Base-by-base conservation (phyloP, 1,284 basidiomycete species). In the Cutaneotrichosporon dermatis region DNA sequence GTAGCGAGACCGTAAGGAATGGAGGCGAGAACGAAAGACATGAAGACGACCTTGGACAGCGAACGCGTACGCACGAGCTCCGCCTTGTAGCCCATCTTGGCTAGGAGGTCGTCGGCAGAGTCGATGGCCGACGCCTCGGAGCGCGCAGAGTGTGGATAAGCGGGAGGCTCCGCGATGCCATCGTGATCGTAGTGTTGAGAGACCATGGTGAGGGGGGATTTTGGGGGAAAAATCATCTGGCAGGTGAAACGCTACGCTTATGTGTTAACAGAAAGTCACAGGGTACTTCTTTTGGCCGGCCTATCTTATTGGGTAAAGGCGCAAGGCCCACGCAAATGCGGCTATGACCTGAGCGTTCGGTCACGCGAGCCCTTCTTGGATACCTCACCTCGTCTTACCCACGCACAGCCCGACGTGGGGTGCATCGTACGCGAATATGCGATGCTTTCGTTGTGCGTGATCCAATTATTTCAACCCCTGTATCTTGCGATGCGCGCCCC, bases 1-100 rank as follows among this genome's bases (percentile, higher is more conserved):
- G 71, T 73, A 4, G 64, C 58, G 25, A 70, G 60, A 58, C 71
- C 71, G 48, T 67, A 73, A 3, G 71, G 71, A 33, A 73, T 67
- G 3, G 70, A 71, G 46, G 62, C 64, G 40, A 73, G 63, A 15
- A 73, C 66, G 41, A 73, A 66, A 11, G 65, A 72, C 71, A 73
- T 73, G 59, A 64, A 64, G 41, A 55, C 62, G 46, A 61, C 62
- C 13, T 60, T 54, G 25, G 61, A 51, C 2, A 59, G 60, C 25
- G 61, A 64, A 35, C 62, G 59, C 2, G 51, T 42, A 46, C 62
- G 62, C 1, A 57, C 51, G 40, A 64, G 59, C 59, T 64, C 62
- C 12, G 62, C 12, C 54, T 58, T 35, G 62, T 64, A 64, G 42
- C 62, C 62, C 57, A 64, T 56, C 51, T 64, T 58, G 57, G 46